These are phyloP conservation scores for Eimeria maxima DNA, from an alignment of 169 alveolate species.

Conservation along the genomic window DNA sequence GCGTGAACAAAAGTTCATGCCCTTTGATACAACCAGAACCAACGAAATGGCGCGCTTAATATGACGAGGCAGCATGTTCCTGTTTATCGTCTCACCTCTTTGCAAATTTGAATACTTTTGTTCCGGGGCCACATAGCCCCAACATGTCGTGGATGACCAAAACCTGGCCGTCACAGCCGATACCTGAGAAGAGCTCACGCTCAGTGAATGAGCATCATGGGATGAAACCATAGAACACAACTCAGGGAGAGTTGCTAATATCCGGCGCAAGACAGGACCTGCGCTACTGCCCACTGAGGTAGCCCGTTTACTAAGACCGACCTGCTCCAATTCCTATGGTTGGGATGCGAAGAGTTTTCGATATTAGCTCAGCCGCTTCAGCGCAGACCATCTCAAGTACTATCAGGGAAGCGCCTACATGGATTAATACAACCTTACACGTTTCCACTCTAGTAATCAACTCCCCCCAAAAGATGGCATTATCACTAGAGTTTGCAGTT, in stretches of 20 bases:
- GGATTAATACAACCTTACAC: not conserved
- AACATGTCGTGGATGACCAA: constrained; percentile 83
- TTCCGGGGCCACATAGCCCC: constrained; percentile 76
- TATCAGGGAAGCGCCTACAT: constrained; percentile 63
- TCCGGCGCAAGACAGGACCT: not conserved
- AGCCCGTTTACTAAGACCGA: not conserved
- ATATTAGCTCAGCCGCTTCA: constrained; percentile 83
- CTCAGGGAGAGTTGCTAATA: not conserved
- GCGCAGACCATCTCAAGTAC: constrained; percentile 84
- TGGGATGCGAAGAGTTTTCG: constrained; percentile 77
- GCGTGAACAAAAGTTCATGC: not conserved
- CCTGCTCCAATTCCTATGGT: constrained; percentile 85
- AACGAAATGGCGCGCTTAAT: not conserved
- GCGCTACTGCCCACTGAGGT: not conserved
- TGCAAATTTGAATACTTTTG: constrained; percentile 44
- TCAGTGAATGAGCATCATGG: not conserved
- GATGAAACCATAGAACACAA: not conserved
- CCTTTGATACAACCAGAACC: not conserved
- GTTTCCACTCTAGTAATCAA: no score
- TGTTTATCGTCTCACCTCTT: constrained; percentile 12
- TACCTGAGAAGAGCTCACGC: constrained; percentile 56
- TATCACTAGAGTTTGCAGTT: not conserved
- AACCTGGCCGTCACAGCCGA: constrained; percentile 85
- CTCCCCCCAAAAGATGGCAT: not conserved
- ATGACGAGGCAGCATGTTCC: not conserved